Percentiles rank a stretch among this genome's conserved stretches.
These are phyloP conservation scores for Stagonosporopsis vannaccii DNA, from an alignment of 2,329 filamentous ascomycete species.

Conservation along the genomic window DNA sequence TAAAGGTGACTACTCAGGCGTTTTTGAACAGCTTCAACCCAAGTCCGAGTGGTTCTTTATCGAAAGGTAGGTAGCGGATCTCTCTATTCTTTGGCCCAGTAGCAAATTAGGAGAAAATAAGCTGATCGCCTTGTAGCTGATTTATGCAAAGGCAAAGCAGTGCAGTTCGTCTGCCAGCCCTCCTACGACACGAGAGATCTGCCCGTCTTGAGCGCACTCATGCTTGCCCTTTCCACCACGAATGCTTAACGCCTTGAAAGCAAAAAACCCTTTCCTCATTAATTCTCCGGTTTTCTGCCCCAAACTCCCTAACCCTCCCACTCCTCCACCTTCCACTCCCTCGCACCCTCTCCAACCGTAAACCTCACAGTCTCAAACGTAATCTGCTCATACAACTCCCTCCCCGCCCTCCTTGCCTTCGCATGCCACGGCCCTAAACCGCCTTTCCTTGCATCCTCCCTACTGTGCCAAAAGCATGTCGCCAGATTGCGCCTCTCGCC, in stretches of 20 bases:
- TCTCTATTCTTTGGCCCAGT: too few species aligned
- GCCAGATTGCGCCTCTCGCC: constrained; percentile 77
- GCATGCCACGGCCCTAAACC: constrained; percentile 65
- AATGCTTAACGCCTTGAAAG: background rate
- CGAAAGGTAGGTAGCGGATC: too few species aligned
- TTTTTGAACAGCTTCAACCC: too few species aligned
- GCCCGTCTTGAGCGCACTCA: background rate
- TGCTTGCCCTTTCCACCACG: background rate
- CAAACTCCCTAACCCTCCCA: constrained; percentile 26
- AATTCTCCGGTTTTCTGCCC: background rate
- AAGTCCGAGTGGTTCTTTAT: too few species aligned
- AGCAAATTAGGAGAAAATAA: background rate
- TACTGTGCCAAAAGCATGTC: constrained; percentile 71
- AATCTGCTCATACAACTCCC: constrained; percentile 55
- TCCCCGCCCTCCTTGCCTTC: constrained; percentile 59
- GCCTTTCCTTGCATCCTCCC: constrained; percentile 67
- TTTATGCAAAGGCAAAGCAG: background rate
- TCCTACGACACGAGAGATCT: background rate
- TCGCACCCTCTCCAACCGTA: constrained; percentile 69
- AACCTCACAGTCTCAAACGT: constrained; percentile 56
- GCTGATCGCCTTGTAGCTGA: background rate
- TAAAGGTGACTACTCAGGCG: too few species aligned
- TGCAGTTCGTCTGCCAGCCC: background rate
- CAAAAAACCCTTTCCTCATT: background rate
- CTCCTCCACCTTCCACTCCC: constrained; percentile 62